Evolutionary conservation across 257 asterid genomes (phyloP).

Genomic region (Rehmannia glutinosa): DNA sequence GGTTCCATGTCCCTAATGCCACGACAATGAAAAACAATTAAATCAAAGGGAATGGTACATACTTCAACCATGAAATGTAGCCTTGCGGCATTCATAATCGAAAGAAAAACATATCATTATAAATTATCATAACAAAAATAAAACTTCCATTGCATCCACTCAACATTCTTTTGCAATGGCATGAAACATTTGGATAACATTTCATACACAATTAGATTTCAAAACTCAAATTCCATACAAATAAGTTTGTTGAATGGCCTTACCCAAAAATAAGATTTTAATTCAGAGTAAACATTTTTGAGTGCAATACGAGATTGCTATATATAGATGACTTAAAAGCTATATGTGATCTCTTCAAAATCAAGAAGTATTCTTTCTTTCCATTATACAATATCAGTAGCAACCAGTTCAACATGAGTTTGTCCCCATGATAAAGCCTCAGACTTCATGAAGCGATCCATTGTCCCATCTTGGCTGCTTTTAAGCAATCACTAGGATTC

Average conservation of each 20-base stretch:
- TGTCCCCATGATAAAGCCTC: slow-evolving; percentile 89
- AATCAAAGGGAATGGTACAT: not conserved
- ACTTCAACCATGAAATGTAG: not conserved
- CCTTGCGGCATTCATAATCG: too few relatives aligned
- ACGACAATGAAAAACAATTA: slow-evolving; percentile 19
- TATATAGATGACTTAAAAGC: not conserved
- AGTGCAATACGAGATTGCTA: not conserved
- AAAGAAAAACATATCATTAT: too few relatives aligned
- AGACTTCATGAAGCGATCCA: slow-evolving; percentile 66
- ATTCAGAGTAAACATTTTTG: not conserved
- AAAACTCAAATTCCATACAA: not conserved
- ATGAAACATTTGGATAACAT: not conserved
- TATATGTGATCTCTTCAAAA: slow-evolving; percentile 10
- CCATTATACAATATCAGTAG: slow-evolving; percentile 54
- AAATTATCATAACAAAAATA: not conserved
- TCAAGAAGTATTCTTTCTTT: slow-evolving; percentile 41
- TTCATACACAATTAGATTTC: not conserved
- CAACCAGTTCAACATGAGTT: slow-evolving; percentile 75
- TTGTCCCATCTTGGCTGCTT: slow-evolving; percentile 73
- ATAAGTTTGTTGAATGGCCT: too few relatives aligned
- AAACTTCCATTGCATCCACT: too few relatives aligned
- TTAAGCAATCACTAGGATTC: slow-evolving; percentile 67
- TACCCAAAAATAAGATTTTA: not conserved
- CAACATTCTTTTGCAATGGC: too few relatives aligned
- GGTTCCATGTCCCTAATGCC: slow-evolving; percentile 63